phyloP scores from a whole-genome alignment of 176 grass and related monocot species.

The Guadua angustifolia region DNA sequence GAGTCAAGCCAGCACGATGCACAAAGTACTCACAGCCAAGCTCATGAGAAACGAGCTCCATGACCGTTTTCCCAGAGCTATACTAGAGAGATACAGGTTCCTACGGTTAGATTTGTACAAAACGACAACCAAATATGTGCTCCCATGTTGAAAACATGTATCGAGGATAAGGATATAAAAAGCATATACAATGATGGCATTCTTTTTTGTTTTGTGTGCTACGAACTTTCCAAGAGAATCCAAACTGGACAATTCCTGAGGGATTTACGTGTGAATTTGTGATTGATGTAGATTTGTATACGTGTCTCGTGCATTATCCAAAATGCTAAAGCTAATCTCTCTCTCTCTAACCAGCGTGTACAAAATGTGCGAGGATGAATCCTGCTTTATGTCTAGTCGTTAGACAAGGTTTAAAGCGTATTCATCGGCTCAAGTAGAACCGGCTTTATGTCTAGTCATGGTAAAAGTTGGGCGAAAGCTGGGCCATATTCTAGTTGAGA shows the following conservation, averaged over 20 bases:
- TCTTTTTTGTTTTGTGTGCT: background rate
- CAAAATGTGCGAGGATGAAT: background rate
- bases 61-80: no score
- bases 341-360: background rate
- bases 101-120: no score
- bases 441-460: background rate
- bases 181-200: background rate
- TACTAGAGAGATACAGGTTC: no score
- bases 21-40: no score
- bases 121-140: no score
- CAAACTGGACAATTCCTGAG: rapidly evolving
- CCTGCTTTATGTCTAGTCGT: background rate
- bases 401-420: background rate
- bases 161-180: rapidly evolving
- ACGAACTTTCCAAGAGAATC: background rate
- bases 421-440: background rate
- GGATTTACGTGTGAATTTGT: background rate
- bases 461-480: background rate
- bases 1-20: no score
- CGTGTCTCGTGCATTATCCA: background rate
- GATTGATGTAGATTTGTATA: background rate
- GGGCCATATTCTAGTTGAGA: background rate
- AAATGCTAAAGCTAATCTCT: background rate
- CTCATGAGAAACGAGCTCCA: no score
- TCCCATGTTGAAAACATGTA: background rate